Evolutionary conservation across 2,329 filamentous ascomycete genomes (phyloP), one percentile per base, ranked within the genome.

Genomic region (Chlorencoelia australis): DNA sequence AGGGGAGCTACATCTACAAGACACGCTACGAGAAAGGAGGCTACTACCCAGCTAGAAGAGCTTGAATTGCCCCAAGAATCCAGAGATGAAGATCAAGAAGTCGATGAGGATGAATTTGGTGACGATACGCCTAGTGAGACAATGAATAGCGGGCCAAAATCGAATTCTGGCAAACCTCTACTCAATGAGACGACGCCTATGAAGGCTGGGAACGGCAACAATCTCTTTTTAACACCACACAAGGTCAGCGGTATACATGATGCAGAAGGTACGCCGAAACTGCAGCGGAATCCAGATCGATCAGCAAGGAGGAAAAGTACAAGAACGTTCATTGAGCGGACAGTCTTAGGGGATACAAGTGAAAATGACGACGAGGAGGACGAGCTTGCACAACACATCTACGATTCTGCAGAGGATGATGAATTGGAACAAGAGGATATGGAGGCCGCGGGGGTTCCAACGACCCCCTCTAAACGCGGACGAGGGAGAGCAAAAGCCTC

Each of bases 231-330:
- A 7, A 58, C 55, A 14, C 54, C 54, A 10, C 33, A 41, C 5
- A 53, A 54, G 24, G 21, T 25, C 17, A 48, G 37, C 20, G 40
- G 35, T 4, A 24, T 34, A 9, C 18, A 25, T 5, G 40, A 41
- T 10, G 36, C 32, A 9, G 45, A 46, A 11, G 46, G 47, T 10
- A 53, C 52, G 6, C 52, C 54, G n/a, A 46, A 31, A 30, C 41
- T 56, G 13, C 27, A 40, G 33, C 45, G 49, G 30, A 55, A 56
- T 43, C 82, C 82, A 14, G 86, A 95, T 60, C 77, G 82, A 32
- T 95, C 88, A 4, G 89, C 88, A 2, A 76, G 82, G 51, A 79
- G 79, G 53, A 95, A 94, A 66, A 94, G 84, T 56, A 82, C 82
- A 15, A 71, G 78, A 34, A 74, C 76, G 3, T 63, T 95, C 34